These are phyloP conservation scores for Aleurites moluccanus DNA, from an alignment of 441 rosid genomes.

Conservation along the genomic window DNA sequence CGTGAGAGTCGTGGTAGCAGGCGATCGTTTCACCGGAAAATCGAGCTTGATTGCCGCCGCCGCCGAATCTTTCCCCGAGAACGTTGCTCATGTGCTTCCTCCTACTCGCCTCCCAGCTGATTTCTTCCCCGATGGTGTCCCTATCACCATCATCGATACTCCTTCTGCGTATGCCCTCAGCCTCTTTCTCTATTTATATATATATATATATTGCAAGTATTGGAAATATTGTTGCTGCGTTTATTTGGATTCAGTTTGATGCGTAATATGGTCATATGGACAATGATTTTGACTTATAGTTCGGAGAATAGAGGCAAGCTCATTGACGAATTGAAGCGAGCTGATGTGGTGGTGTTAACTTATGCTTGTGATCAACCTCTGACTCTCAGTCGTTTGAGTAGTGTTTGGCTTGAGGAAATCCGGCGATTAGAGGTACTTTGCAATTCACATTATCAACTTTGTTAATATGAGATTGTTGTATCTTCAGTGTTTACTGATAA, in stretches of 20 bases:
- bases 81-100: constrained; percentile 68
- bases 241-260: no score
- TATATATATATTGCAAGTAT: background rate
- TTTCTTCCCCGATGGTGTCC: constrained; percentile 77
- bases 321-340: constrained; percentile 61
- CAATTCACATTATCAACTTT: background rate
- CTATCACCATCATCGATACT: constrained; percentile 74
- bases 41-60: constrained; percentile 89
- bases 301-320: constrained; percentile 60
- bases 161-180: constrained; percentile 54
- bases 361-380: constrained; percentile 65
- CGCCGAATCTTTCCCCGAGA: constrained; percentile 65
- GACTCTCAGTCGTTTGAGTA: constrained; percentile 55
- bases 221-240: background rate
- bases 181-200: background rate
- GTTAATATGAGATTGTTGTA: background rate
- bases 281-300: constrained; percentile 27
- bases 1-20: constrained; percentile 78
- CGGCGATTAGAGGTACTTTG: constrained; percentile 60
- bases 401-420: constrained; percentile 81
- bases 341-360: constrained; percentile 82
- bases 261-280: background rate
- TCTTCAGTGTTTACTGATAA: background rate
- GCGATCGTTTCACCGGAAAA: constrained; percentile 87
- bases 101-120: constrained; percentile 78